Evolutionary conservation across 352 stramenopile species (phyloP).

Genomic region (Pythium rhizo-oryzae): DNA sequence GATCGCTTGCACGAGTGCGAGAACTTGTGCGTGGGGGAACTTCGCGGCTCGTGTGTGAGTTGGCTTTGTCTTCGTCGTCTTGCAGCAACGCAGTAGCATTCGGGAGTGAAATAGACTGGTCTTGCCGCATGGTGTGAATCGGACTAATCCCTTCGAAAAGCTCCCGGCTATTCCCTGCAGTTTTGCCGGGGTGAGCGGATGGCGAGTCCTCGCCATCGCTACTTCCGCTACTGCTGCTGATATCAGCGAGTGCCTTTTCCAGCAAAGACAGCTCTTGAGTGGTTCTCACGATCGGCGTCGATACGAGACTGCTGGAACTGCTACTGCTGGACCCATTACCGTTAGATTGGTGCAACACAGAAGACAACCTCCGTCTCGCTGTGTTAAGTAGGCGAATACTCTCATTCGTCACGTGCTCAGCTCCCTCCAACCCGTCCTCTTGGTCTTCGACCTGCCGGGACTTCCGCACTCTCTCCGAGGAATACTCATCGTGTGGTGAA

Average conservation of each 20-base stretch:
- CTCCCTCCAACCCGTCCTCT: constrained; percentile 10
- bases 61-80: constrained; percentile 10
- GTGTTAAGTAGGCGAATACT: constrained; percentile 29
- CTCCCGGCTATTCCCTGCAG: constrained; percentile 7
- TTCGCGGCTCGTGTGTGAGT: not conserved
- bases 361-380: constrained; percentile 27
- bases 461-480: not conserved
- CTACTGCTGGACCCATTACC: constrained; percentile 32
- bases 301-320: constrained; percentile 41
- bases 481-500: not conserved
- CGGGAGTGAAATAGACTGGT: constrained; percentile 9
- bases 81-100: constrained; percentile 17
- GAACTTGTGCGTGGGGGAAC: not conserved
- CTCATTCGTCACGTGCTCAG: constrained; percentile 20
- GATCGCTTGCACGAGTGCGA: not conserved
- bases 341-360: constrained; percentile 31
- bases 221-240: constrained; percentile 66
- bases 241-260: constrained; percentile 67
- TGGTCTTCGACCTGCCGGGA: not conserved
- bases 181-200: constrained; percentile 1
- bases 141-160: constrained; percentile 31
- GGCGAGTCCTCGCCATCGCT: constrained; percentile 9
- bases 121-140: constrained; percentile 18
- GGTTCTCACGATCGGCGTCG: constrained; percentile 47
- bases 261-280: constrained; percentile 68